Percentiles rank a stretch among this genome's conserved stretches.
These are phyloP conservation scores for Penicillium paxilli DNA, from an alignment of 495 filamentous ascomycete genomes.

Conservation along the genomic window DNA sequence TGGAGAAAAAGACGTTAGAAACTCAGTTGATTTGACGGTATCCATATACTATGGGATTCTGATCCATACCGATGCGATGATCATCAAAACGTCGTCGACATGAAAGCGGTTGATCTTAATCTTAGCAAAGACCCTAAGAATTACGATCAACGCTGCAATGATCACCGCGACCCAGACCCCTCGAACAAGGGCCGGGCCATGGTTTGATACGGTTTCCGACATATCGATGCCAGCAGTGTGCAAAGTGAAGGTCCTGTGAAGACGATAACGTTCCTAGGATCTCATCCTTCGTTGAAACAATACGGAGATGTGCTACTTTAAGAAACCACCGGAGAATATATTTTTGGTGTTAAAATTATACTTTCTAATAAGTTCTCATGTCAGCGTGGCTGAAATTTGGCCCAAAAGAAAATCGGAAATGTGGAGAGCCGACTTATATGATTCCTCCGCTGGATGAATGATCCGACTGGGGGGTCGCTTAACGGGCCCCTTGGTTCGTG, in stretches of 20 bases:
- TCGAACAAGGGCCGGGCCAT: constrained; percentile 23
- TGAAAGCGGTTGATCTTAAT: constrained; percentile 35
- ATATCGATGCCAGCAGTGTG: not conserved
- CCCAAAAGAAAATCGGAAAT: not conserved
- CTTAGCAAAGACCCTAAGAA: constrained; percentile 34
- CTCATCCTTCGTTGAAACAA: not conserved
- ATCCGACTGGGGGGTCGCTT: not conserved
- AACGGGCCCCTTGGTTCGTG: not conserved
- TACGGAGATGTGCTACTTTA: not conserved
- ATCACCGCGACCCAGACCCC: constrained; percentile 35
- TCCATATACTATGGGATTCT: not conserved
- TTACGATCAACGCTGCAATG: constrained; percentile 35
- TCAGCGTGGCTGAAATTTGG: not conserved
- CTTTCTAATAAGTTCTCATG: not conserved
- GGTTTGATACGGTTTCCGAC: constrained; percentile 5
- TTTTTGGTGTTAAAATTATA: not conserved
- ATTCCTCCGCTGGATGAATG: not conserved
- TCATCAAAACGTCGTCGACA: constrained; percentile 39
- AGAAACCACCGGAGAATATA: not conserved
- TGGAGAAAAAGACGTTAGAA: constrained; percentile 6
- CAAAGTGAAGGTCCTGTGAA: not conserved
- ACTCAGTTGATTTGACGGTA: not conserved
- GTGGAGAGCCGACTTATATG: not conserved
- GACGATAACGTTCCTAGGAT: no score
- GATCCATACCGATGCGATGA: constrained; percentile 29